Conservation (phyloP, 495 filamentous ascomycete genomes). For the Thozetella sp. region DNA sequence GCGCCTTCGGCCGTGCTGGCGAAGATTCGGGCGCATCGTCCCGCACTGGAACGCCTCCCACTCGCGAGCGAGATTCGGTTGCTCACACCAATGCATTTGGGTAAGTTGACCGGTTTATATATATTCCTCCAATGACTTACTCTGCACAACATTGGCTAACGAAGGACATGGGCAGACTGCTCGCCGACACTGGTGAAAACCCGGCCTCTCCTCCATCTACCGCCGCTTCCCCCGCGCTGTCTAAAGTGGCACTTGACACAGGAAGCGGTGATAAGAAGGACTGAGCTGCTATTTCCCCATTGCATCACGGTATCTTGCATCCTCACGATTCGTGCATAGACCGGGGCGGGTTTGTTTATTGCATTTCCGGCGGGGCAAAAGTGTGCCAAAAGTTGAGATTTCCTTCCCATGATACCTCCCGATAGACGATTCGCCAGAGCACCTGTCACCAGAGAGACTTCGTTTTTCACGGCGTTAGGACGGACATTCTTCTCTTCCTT, state of each 20-base stretch:
- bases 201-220: constrained; percentile 66
- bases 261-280: constrained; percentile 48
- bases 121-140: constrained; percentile 20
- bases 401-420: constrained; percentile 30
- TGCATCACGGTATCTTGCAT: constrained; percentile 27
- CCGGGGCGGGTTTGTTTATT: constrained; percentile 36
- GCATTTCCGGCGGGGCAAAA: constrained; percentile 38
- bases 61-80: constrained; percentile 64
- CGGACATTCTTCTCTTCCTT: constrained; percentile 17
- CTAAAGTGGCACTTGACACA: constrained; percentile 63
- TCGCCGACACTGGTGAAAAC: constrained; percentile 53
- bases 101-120: constrained; percentile 52
- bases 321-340: constrained; percentile 35
- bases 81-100: constrained; percentile 86
- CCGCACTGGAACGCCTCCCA: constrained; percentile 84
- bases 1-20: constrained; percentile 66
- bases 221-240: constrained; percentile 58
- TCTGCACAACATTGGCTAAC: constrained; percentile 23
- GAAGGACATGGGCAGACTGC: constrained; percentile 29
- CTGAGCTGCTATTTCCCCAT: constrained; percentile 23
- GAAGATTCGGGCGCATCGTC: constrained; percentile 79
- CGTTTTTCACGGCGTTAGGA: constrained; percentile 14
- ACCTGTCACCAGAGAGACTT: constrained; percentile 8
- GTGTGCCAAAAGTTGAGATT: constrained; percentile 28
- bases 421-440: constrained; percentile 18